These are phyloP conservation scores for Mitragyna speciosa DNA, from an alignment of 257 asterid species.

Conservation along the genomic window DNA sequence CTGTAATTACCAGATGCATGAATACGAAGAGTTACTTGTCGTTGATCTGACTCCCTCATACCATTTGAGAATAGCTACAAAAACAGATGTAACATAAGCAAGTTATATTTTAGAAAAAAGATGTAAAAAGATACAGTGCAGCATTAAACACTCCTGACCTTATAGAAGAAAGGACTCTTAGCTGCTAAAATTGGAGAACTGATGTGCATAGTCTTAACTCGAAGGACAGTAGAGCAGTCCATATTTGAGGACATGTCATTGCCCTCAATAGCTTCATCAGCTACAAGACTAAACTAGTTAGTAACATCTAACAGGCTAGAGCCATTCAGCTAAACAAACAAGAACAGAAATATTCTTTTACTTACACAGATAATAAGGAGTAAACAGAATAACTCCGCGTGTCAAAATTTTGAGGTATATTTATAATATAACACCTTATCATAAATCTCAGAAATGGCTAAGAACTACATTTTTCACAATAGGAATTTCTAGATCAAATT, in stretches of 20 bases:
- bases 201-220: slow-evolving; percentile 60
- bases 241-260: slow-evolving; percentile 38
- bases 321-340: background rate
- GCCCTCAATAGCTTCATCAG: slow-evolving; percentile 35
- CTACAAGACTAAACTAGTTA: slow-evolving; percentile 26
- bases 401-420: background rate
- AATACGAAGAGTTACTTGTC: slow-evolving; percentile 55
- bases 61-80: slow-evolving; percentile 76
- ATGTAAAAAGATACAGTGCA: slow-evolving; percentile 6
- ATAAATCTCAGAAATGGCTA: background rate
- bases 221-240: slow-evolving; percentile 38
- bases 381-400: background rate
- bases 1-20: slow-evolving; percentile 63
- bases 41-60: slow-evolving; percentile 58
- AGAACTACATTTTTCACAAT: background rate
- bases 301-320: background rate
- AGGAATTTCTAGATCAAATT: background rate
- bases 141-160: slow-evolving; percentile 37
- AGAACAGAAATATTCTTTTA: background rate
- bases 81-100: slow-evolving; percentile 21
- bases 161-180: slow-evolving; percentile 71
- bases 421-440: background rate
- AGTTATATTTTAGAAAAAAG: background rate
- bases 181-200: slow-evolving; percentile 95
- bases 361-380: background rate